A percentile compares a stretch with the other conserved stretches of the same genome.
Conservation (phyloP, 2,329 filamentous ascomycete genomes). For the Pestalotiopsis sp. region DNA sequence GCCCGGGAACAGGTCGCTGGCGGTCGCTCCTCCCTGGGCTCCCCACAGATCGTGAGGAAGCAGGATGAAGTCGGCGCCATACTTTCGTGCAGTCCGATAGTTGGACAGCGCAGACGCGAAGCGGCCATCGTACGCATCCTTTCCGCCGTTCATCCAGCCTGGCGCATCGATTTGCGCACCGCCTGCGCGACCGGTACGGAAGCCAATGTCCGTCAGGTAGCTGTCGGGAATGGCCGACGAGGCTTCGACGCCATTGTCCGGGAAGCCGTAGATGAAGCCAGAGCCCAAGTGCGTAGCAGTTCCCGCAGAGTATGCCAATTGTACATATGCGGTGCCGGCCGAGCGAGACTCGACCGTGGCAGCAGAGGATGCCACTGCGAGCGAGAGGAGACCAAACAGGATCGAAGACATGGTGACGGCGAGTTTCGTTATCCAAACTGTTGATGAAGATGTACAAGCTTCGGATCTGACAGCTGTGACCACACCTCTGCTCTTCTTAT, state of each 20-base stretch:
- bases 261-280: background rate
- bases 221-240: background rate
- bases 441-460: background rate
- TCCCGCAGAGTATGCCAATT: background rate
- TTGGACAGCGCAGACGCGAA: background rate
- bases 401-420: background rate
- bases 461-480: background rate
- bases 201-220: background rate
- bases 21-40: background rate
- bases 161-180: background rate
- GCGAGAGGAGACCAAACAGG: background rate
- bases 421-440: background rate
- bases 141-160: background rate
- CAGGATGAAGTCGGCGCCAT: background rate
- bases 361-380: background rate
- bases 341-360: background rate
- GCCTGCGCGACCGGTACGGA: background rate
- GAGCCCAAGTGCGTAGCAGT: background rate
- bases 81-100: background rate
- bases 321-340: background rate
- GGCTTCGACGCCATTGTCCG: background rate
- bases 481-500: background rate
- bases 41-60: slow-evolving; percentile 5
- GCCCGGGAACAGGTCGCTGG: background rate
- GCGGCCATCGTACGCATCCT: background rate